These are phyloP conservation scores for Sugiyamaella mastotermitis DNA, from an alignment of 805 yeast species.

Conservation along the genomic window DNA sequence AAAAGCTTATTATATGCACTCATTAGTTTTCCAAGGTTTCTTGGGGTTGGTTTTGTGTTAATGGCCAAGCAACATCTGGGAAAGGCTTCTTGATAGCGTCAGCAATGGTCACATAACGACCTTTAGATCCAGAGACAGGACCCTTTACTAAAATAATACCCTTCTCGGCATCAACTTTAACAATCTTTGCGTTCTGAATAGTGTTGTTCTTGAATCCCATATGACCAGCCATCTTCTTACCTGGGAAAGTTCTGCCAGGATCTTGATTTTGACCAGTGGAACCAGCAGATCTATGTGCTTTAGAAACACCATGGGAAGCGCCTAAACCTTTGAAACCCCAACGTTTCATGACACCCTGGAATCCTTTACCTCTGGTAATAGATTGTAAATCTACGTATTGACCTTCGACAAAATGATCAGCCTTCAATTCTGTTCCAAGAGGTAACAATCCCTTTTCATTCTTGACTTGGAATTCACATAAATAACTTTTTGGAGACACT, in stretches of 20 bases:
- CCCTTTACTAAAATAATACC: conserved; percentile 85
- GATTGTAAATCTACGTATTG: conserved; percentile 79
- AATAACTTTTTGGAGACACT: conserved; percentile 74
- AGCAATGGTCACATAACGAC: conserved; percentile 63
- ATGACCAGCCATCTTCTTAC: conserved; percentile 97
- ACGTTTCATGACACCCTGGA: conserved; percentile 97
- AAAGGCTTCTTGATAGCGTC: conserved; percentile 56
- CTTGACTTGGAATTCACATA: conserved; percentile 76
- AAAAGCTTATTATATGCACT: too few species aligned
- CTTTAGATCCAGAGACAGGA: conserved; percentile 83
- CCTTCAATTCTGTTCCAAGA: conserved; percentile 69
- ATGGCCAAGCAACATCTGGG: conserved; percentile 13
- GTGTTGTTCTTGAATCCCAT: conserved; percentile 81
- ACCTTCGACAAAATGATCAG: conserved; percentile 79
- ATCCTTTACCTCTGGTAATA: conserved; percentile 88
- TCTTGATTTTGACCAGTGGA: conserved; percentile 93
- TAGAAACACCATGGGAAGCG: conserved; percentile 94
- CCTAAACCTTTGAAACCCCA: conserved; percentile 82
- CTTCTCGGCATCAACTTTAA: conserved; percentile 73
- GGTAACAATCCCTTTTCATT: conserved; percentile 60
- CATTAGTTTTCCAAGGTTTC: too few species aligned
- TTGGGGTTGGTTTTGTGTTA: too few species aligned
- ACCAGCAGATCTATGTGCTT: conserved; percentile 93
- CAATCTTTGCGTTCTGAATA: conserved; percentile 64
- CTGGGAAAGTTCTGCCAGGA: conserved; percentile 95